Percentiles rank a stretch among this genome's conserved stretches.
Evolutionary conservation across 176 grass and related monocot species (phyloP).

Genomic region (Oryza glumipatula): DNA sequence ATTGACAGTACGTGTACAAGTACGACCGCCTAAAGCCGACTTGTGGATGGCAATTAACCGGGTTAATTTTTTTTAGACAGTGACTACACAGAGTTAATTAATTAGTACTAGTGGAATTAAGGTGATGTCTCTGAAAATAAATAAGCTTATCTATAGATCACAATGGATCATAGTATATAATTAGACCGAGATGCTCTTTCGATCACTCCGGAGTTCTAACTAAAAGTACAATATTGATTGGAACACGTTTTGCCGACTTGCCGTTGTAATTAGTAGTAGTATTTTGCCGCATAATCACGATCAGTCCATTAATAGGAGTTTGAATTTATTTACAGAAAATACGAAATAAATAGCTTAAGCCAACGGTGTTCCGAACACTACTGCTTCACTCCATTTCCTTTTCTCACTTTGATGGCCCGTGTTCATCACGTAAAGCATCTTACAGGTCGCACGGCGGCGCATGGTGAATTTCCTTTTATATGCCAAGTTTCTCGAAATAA

Average conservation of each 20-base stretch:
- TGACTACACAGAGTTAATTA: too few species aligned
- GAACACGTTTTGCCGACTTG: too few species aligned
- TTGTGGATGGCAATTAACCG: conserved; percentile 25
- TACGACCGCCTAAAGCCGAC: conserved; percentile 15
- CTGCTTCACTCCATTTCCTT: neutral
- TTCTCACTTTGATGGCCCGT: neutral
- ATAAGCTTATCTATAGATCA: too few species aligned
- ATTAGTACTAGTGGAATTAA: neutral
- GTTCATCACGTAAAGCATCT: conserved; percentile 17
- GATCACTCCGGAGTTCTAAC: neutral
- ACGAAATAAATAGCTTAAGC: neutral
- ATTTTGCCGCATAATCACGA: neutral
- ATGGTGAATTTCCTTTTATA: neutral
- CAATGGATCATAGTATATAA: neutral
- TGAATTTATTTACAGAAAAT: neutral
- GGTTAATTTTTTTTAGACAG: too few species aligned
- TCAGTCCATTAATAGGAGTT: neutral
- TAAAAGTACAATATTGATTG: too few species aligned
- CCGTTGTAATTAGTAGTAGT: too few species aligned
- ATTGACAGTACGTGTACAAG: neutral
- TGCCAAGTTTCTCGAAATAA: neutral
- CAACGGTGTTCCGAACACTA: neutral
- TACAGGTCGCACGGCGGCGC: neutral
- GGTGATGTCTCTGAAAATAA: conserved; percentile 16
- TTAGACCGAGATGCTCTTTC: neutral